Evolutionary conservation across 1,139 yeast species (phyloP).

Genomic region (Entelexis paramagnoliae): DNA sequence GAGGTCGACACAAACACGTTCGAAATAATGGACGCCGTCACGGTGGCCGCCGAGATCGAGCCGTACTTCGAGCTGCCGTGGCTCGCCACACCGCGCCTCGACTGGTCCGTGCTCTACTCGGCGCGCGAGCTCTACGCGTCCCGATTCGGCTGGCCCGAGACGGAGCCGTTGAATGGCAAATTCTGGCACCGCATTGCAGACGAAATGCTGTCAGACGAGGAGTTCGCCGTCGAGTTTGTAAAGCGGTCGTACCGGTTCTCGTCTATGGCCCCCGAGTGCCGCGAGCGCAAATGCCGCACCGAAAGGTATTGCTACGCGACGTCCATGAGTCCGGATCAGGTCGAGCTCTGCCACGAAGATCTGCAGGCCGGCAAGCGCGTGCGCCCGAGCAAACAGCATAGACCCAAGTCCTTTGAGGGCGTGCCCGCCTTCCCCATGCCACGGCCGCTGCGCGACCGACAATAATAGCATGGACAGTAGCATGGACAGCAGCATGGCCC

Average conservation of each 20-base stretch:
- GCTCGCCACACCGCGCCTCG: slow-evolving; percentile 18
- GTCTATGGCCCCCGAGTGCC: slow-evolving; percentile 34
- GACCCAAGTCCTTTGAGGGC: slow-evolving; percentile 17
- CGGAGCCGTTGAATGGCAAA: slow-evolving; percentile 27
- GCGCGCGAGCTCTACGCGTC: slow-evolving; percentile 28
- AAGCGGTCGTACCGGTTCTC: slow-evolving; percentile 44
- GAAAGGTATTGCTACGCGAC: slow-evolving; percentile 30
- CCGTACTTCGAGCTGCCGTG: slow-evolving; percentile 38
- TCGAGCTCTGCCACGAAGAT: slow-evolving; percentile 17
- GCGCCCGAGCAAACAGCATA: slow-evolving; percentile 5
- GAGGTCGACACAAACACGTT: slow-evolving; percentile 56
- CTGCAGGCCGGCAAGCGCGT: slow-evolving; percentile 14
- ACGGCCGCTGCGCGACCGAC: slow-evolving; percentile 19
- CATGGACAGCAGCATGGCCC: too few relatives aligned
- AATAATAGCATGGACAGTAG: not conserved
- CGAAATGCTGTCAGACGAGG: slow-evolving; percentile 31
- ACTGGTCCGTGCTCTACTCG: slow-evolving; percentile 29
- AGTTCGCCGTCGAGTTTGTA: slow-evolving; percentile 41
- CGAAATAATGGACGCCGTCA: slow-evolving; percentile 49
- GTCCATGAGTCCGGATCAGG: slow-evolving; percentile 27
- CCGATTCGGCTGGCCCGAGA: slow-evolving; percentile 26
- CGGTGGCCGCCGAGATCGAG: slow-evolving; percentile 38
- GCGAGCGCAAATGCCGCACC: slow-evolving; percentile 24
- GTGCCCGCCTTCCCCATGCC: slow-evolving; percentile 29
- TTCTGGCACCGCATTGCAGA: slow-evolving; percentile 30